Evolutionary conservation across 1,284 basidiomycete species (phyloP), one percentile per base, ranked within the genome.

Genomic region (Hortiboletus rubellus): DNA sequence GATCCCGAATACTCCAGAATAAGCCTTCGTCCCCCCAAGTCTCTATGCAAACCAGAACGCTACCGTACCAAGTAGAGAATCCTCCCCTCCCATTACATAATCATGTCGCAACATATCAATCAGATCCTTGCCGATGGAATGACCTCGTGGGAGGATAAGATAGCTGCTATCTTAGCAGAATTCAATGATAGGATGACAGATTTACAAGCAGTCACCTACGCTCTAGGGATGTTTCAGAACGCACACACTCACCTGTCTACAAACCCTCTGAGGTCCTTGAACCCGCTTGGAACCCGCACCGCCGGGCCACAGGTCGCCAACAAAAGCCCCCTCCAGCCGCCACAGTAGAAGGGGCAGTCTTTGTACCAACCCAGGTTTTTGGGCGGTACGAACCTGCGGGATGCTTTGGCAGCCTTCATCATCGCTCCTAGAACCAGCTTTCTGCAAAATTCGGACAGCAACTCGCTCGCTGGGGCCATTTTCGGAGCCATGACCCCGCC

Each of bases 281-380:
- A 50, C 5, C 46, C 12, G 2, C 5, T 4, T 6, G 0, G 27
- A 9, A 41, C 3, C 7, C 24, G n/a, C 15, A 59, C 43, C 1
- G 46, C 37, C 3, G 58, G 58, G 0, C 46, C 57, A 3, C 50
- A 59, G 2, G 50, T 59, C 2, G 37, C 33, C 3, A 59, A 12
- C 4, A 50, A 14, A 1, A 59, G 57, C 1, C 45, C 51, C 5
- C 57, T 52, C 41, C 43, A 59, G 0, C 57, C 58, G 0, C 58
- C 57, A 1, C 50, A 46, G 4, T 12, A 18, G 5, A 40, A 27
- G 0, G 50, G 38, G 2, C 40, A 54, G n/a, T 47, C 40, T 3
- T 36, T 33, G 10, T 59, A 59, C 57, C 57, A 59, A 6, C 17
- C 3, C 1, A 18, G 18, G 5, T 44, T 6, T 7, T 18, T 1